Evolutionary conservation across 225 moss, liverwort and hornwort species (phyloP).

Genomic region (Pseudoscleropodium purum): DNA sequence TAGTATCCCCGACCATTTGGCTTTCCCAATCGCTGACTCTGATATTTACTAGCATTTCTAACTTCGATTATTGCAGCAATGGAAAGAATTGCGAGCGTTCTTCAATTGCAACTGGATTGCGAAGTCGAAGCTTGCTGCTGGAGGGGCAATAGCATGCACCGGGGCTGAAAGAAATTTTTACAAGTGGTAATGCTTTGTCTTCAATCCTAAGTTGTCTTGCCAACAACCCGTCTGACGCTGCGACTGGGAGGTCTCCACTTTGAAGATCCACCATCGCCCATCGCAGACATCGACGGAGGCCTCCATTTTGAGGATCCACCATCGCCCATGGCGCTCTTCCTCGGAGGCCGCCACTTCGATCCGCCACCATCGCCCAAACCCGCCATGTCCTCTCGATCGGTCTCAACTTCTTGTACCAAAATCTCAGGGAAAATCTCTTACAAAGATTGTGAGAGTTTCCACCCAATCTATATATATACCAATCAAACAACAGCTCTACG

Average conservation of each 20-base stretch:
- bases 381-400: background rate
- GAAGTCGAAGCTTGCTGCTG: background rate
- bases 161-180: background rate
- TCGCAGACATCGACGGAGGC: background rate
- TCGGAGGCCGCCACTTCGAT: constrained; percentile 22
- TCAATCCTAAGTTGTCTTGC: background rate
- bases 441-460: background rate
- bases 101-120: background rate
- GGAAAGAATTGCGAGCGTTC: background rate
- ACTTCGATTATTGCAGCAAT: background rate
- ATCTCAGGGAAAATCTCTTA: background rate
- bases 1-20: background rate
- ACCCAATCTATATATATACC: background rate
- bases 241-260: constrained; percentile 11
- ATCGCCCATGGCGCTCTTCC: background rate
- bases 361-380: constrained; percentile 13
- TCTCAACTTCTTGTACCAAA: background rate
- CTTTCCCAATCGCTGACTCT: background rate
- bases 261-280: constrained; percentile 22
- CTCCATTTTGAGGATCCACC: constrained; percentile 24
- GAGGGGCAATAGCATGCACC: background rate
- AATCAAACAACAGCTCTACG: background rate
- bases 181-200: background rate
- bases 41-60: background rate
- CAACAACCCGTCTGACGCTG: background rate